Evolutionary conservation across 441 rosid species (phyloP), one percentile per base, ranked within the genome.

Genomic region (Gossypium lobatum): DNA sequence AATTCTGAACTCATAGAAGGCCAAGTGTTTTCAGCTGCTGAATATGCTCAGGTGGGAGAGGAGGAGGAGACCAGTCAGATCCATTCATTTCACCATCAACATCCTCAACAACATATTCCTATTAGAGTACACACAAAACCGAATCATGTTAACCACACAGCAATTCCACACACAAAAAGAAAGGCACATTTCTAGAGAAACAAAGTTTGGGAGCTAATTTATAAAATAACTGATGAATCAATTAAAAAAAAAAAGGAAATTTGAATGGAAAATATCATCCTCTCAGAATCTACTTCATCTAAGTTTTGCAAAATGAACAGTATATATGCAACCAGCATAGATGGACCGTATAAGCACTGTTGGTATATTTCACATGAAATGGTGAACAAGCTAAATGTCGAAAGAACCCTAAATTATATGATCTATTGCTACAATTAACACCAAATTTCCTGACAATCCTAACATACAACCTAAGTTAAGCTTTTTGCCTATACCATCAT

Each of bases 31-130:
- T 96, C 84, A 96, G 92, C 83, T 92, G 99, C 79, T 92, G 98
- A 60, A 96, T 50, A 64, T 93, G 99, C 81, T 96, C 97, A 0
- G 89, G 60, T 4, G 99, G 97, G 58, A 96, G 90, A 80, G 89
- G 87, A 4, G 93, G 96, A 17, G 99, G 93, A 52, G 91, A 81
- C 98, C 99, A 96, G 46, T 96, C 97, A 11, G 95, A 87, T 70
- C 90, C 97, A 4, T 77, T 88, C 84, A 83, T 86, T 77, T 96
- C 98, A 0, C 91, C 97, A 74, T 96, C 99, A 25, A 92, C 97
- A 82, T 96, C 99, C 86, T 96, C 98, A 4, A 96, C 99, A 37
- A 93, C 98, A 75, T 96, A 96, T 78, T 96, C 99, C 98, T 93
- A 77, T 16, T 21, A 68, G 10, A 70, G 25, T 58, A 77, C 42